Evolutionary conservation across 192 early-diverging fungal species (phyloP), one percentile per base, ranked within the genome.

Genomic region (Podila epigama): DNA sequence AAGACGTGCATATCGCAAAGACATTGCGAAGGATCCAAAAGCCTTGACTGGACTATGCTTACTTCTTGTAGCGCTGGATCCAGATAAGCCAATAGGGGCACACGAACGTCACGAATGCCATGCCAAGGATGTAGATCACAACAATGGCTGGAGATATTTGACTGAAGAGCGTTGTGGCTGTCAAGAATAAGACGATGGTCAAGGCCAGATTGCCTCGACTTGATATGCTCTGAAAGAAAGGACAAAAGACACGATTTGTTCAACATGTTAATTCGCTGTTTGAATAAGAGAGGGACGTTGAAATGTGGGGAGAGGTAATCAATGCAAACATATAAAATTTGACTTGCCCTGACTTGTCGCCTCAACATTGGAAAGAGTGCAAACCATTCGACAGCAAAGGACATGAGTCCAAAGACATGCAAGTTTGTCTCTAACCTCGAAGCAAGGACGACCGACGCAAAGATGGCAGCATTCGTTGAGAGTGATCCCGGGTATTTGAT

Each of bases 11-110:
- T n/a, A n/a, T 5, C 15, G 44, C 25, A 9, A 5, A 22, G 51
- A 27, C 25, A 29, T 37, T 25, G 32, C 41, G n/a, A 9, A 48
- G 15, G 15, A 2, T 15, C 22, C 5, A 20, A 1, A 44, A 57
- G 16, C 22, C 5, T 18, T 41, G 18, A 32, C 6, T 25, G n/a
- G 25, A 15, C 20, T 51, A 11, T 50, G 16, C 84, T 65, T 86
- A 94, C 93, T 96, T 97, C 83, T 99, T 99, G 84, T 97, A 99
- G 37, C 92, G 91, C 84, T 97, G 96, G 29, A 96, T 88, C 80
- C 89, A 91, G 35, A 96, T 93, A 58, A 99, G 87, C 93, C 94
- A 94, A 62, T 89, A 89, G 1, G 97, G 97, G 58, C 94, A 95
- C 29, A 90, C 82, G 81, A 97, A 91, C 0, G 89, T 96, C 42